phyloP scores from a whole-genome alignment of 2,329 filamentous ascomycete genomes.

The Curvularia lunata region DNA sequence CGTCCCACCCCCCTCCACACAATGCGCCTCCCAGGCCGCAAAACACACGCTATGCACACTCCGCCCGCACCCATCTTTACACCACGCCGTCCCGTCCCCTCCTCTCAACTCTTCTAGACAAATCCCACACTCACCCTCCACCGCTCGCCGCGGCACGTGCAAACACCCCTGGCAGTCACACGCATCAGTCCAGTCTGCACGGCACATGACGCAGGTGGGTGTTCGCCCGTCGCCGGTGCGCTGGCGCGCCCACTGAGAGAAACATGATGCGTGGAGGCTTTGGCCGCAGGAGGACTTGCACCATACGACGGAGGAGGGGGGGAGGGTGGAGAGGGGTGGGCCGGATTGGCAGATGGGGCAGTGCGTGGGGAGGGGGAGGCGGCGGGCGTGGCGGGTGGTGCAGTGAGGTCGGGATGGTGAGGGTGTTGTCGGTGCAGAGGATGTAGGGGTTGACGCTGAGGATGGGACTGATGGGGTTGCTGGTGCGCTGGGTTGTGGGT shows the following conservation, averaged over 20 bases:
- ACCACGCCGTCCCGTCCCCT: constrained; percentile 11
- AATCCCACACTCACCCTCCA: constrained; percentile 10
- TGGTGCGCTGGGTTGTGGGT: not conserved
- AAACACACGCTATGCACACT: constrained; percentile 26
- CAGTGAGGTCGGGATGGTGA: constrained; percentile 2
- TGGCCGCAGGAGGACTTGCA: constrained; percentile 26
- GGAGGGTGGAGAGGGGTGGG: constrained; percentile 5
- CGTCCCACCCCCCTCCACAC: not conserved
- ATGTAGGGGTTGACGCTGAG: not conserved
- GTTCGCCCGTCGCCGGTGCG: not conserved
- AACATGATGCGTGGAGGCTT: constrained; percentile 24
- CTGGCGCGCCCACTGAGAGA: constrained; percentile 18
- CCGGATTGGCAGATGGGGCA: constrained; percentile 33
- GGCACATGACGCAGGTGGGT: constrained; percentile 22
- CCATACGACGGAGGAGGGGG: constrained; percentile 21
- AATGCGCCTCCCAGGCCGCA: constrained; percentile 16
- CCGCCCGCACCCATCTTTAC: constrained; percentile 23
- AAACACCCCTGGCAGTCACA: constrained; percentile 3
- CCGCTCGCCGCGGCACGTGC: constrained; percentile 2
- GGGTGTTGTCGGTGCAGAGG: not conserved
- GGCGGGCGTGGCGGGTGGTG: constrained; percentile 21
- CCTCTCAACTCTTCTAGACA: constrained; percentile 8
- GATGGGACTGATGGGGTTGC: not conserved
- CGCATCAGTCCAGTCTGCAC: constrained; percentile 17
- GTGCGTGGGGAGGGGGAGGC: constrained; percentile 19